Conservation (phyloP, 768 basidiomycete genomes). For the Termitomyces sp. region DNA sequence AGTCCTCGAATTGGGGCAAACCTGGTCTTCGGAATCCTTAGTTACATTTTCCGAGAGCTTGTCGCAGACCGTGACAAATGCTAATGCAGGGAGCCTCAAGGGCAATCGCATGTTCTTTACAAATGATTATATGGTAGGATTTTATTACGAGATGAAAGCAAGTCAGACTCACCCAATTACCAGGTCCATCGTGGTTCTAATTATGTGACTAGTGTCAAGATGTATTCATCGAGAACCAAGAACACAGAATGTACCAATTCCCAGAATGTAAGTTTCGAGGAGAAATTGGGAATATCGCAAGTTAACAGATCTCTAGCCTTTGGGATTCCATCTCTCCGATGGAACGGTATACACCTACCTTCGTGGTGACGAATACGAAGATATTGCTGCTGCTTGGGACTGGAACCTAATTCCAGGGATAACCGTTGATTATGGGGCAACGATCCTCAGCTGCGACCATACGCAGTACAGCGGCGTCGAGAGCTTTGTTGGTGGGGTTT, state of each 20-base stretch:
- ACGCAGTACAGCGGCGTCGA: conserved; percentile 42
- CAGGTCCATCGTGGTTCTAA: conserved; percentile 57
- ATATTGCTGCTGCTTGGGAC: conserved; percentile 69
- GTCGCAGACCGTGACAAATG: conserved; percentile 27
- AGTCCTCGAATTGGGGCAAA: conserved; percentile 41
- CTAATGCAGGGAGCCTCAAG: conserved; percentile 45
- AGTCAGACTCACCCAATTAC: neutral
- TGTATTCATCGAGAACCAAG: conserved; percentile 52
- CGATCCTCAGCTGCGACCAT: conserved; percentile 41
- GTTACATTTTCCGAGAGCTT: conserved; percentile 33
- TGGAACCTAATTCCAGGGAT: conserved; percentile 76
- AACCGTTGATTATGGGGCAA: conserved; percentile 58
- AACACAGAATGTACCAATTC: conserved; percentile 65
- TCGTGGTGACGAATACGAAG: conserved; percentile 65
- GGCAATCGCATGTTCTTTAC: conserved; percentile 62
- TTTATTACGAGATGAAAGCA: neutral
- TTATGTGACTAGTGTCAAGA: conserved; percentile 60
- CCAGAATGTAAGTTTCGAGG: conserved; percentile 42
- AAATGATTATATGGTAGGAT: conserved; percentile 60
- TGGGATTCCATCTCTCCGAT: conserved; percentile 67
- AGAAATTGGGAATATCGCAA: neutral
- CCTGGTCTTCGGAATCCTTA: conserved; percentile 43
- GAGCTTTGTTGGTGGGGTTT: conserved; percentile 61
- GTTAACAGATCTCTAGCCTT: conserved; percentile 28
- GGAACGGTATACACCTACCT: conserved; percentile 62